These are phyloP conservation scores for Solanum peruvianum DNA, from an alignment of 257 asterid species.

Conservation along the genomic window DNA sequence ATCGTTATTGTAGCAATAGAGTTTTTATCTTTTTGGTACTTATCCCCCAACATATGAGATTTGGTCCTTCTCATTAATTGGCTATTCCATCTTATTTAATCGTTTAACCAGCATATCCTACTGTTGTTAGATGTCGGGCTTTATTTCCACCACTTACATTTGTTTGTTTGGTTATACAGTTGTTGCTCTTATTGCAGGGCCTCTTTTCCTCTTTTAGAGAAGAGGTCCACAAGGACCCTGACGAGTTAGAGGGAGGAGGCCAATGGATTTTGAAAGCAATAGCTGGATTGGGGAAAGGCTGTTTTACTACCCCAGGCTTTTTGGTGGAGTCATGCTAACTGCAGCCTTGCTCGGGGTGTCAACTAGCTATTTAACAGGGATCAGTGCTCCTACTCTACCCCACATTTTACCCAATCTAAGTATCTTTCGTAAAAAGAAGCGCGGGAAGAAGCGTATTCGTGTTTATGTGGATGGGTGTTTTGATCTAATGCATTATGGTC, in stretches of 20 bases:
- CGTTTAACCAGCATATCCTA: neutral
- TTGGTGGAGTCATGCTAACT: constrained; percentile 91
- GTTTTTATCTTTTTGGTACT: neutral
- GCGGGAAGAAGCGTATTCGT: constrained; percentile 76
- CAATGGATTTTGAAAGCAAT: constrained; percentile 74
- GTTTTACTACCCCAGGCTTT: constrained; percentile 57
- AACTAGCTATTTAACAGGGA: constrained; percentile 68
- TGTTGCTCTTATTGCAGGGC: constrained; percentile 32
- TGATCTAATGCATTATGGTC: constrained; percentile 99
- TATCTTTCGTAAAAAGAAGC: constrained; percentile 44
- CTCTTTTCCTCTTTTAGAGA: constrained; percentile 49
- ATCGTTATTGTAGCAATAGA: neutral
- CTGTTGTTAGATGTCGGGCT: neutral
- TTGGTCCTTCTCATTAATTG: neutral
- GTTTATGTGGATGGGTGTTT: constrained; percentile 99
- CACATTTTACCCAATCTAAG: constrained; percentile 49
- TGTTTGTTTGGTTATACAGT: neutral
- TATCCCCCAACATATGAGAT: neutral
- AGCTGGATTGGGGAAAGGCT: constrained; percentile 75
- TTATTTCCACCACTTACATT: neutral
- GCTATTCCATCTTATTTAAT: neutral
- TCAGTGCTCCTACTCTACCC: constrained; percentile 54
- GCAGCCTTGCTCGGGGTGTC: constrained; percentile 83
- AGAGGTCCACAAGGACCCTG: constrained; percentile 13
- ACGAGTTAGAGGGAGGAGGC: constrained; percentile 10